These are phyloP conservation scores for Claviceps cyperi DNA, from an alignment of 2,329 filamentous ascomycete species.

Conservation along the genomic window DNA sequence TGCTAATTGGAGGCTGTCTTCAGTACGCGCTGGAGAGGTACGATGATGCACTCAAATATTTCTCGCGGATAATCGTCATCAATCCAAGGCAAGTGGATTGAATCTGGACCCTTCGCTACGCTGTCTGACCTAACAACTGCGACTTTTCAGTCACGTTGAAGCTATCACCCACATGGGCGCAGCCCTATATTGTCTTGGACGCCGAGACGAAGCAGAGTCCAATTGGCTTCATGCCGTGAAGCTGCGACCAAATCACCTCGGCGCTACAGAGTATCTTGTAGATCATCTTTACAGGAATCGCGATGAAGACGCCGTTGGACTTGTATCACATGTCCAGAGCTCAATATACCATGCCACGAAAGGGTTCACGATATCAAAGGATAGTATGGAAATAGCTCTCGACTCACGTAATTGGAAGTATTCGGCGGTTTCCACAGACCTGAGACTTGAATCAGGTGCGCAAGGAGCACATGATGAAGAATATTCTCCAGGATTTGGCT, in stretches of 20 bases:
- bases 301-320: constrained; percentile 68
- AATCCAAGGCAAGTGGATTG: constrained; percentile 36
- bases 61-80: constrained; percentile 45
- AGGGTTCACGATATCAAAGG: background rate
- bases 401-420: background rate
- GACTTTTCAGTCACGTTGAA: constrained; percentile 59
- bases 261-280: constrained; percentile 88
- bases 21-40: constrained; percentile 83
- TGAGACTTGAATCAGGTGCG: background rate
- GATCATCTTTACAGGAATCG: constrained; percentile 75
- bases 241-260: constrained; percentile 74
- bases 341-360: constrained; percentile 34
- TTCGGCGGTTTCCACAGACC: background rate
- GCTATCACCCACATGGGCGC: constrained; percentile 88
- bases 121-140: constrained; percentile 4
- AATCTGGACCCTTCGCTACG: constrained; percentile 16
- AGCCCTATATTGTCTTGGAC: constrained; percentile 69
- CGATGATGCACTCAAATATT: constrained; percentile 61
- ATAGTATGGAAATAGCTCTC: background rate
- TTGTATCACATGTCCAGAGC: constrained; percentile 74
- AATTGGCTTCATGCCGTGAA: constrained; percentile 79
- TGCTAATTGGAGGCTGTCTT: constrained; percentile 80
- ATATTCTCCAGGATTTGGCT: constrained; percentile 16
- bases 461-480: background rate
- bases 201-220: constrained; percentile 68